phyloP scores from a whole-genome alignment of 1,139 yeast species.

The Candida albicans region DNA sequence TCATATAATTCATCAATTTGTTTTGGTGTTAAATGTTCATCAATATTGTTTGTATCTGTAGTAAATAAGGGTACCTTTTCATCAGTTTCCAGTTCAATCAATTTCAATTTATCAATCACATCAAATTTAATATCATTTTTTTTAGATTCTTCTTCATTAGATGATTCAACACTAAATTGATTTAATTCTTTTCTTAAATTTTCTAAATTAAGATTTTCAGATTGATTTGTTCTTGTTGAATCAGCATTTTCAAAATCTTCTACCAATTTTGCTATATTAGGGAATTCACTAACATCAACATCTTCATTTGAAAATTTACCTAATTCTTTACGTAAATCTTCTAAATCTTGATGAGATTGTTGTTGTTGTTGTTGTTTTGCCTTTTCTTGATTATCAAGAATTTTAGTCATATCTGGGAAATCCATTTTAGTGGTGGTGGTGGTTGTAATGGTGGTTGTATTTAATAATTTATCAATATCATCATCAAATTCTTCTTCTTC shows the following conservation, averaged over 20 bases:
- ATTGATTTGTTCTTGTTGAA: constrained; percentile 2
- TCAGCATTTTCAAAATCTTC: constrained; percentile 10
- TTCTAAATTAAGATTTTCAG: constrained; percentile 8
- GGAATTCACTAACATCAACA: constrained; percentile 17
- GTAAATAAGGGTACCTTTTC: not conserved
- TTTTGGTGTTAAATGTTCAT: not conserved
- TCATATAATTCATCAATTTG: constrained; percentile 17
- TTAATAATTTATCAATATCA: not conserved
- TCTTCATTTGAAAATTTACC: constrained; percentile 22
- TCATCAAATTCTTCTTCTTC: not conserved
- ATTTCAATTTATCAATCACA: not conserved
- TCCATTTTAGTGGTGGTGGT: not conserved
- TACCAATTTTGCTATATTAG: constrained; percentile 10
- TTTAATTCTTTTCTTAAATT: constrained; percentile 8
- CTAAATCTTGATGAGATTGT: constrained; percentile 6
- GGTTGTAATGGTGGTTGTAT: not conserved
- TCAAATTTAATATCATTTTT: not conserved
- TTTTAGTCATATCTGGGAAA: constrained; percentile 7
- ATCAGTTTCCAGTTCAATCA: not conserved
- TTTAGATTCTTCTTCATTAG: not conserved
- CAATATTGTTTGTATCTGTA: not conserved
- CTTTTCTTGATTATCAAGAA: constrained; percentile 6
- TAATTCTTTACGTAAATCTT: constrained; percentile 20
- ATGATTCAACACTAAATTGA: too few relatives aligned
- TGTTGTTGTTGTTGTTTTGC: constrained; percentile 1